Evolutionary conservation across 768 basidiomycete species (phyloP), one percentile per base, ranked within the genome.

Genomic region (Leccinellum albellum): DNA sequence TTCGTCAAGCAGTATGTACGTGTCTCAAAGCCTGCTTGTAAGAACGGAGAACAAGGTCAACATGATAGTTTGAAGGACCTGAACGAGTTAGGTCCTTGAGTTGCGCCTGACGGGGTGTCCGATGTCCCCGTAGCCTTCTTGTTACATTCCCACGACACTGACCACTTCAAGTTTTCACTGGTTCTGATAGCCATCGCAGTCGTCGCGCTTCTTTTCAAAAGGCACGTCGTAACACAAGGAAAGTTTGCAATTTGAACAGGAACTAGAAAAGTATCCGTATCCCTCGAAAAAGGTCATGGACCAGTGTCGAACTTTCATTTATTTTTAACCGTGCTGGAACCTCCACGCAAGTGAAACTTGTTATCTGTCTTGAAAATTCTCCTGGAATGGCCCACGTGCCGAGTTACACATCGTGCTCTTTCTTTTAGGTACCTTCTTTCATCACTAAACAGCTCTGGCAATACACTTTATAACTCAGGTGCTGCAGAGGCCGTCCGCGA

Each of bases 391-490:
- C 53, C 61, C 67, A 48, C 74, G 79, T 60, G 73, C 82, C 37
- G 85, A 90, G 56, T 78, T 99, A 1, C 87, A 96, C 69, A 89
- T 95, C 61, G 86, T 87, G 2, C 74, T 99, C 15, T 91, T 94
- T 68, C 84, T 86, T 6, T 70, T 75, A 3, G 79, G 83, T 4
- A 71, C 81, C 4, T 86, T 80, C 63, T 65, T 79, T 9, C n/a
- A 69, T 87, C 8, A 93, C 91, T 8, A 96, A 91, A 69, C 82
- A 93, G 70, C 98, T 95, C 73, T 98, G 96, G 96, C 95, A 98
- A 63, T 95, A 98, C 69, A 85, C 89, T 0, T n/a, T n/a, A n/a
- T n/a, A n/a, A n/a, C n/a, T n/a, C n/a, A n/a, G n/a, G n/a, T n/a
- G n/a, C n/a, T n/a, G n/a, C n/a, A n/a, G n/a, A n/a, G n/a, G n/a